Percentiles rank a stretch among this genome's conserved stretches.
These are phyloP conservation scores for Kuraishia ogatae DNA, from an alignment of 805 yeast species.

Conservation along the genomic window DNA sequence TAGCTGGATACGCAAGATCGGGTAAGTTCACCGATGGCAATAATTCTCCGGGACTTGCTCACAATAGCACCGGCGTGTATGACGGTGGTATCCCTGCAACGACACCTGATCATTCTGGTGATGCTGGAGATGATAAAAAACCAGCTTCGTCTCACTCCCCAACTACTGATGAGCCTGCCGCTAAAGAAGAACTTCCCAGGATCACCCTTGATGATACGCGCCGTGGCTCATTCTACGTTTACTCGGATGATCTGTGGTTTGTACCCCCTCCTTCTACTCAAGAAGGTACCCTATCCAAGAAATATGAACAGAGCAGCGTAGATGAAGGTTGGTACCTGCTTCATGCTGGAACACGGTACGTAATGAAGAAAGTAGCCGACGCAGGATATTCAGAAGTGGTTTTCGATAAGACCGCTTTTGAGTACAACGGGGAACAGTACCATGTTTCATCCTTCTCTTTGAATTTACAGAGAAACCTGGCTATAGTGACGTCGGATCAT, in stretches of 20 bases:
- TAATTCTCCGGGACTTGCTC: conserved; percentile 13
- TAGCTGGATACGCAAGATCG: conserved; percentile 14
- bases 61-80: neutral
- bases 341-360: conserved; percentile 7
- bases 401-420: conserved; percentile 25
- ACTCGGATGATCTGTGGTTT: conserved; percentile 14
- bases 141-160: neutral
- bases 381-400: conserved; percentile 20
- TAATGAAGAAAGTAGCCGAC: conserved; percentile 18
- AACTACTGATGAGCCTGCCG: neutral
- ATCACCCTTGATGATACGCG: conserved; percentile 20
- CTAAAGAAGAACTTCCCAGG: conserved; percentile 6
- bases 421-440: conserved; percentile 30
- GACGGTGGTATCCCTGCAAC: neutral
- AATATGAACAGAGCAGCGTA: conserved; percentile 10
- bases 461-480: conserved; percentile 36
- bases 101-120: neutral
- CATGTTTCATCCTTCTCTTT: conserved; percentile 31
- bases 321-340: conserved; percentile 38
- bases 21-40: conserved; percentile 10
- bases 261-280: conserved; percentile 7
- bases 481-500: conserved; percentile 45
- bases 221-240: conserved; percentile 20
- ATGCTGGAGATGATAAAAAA: neutral
- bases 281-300: conserved; percentile 3